Percentiles rank a stretch among this genome's conserved stretches.
Conservation (phyloP, 2,329 filamentous ascomycete genomes). For the Venturia oleaginea region DNA sequence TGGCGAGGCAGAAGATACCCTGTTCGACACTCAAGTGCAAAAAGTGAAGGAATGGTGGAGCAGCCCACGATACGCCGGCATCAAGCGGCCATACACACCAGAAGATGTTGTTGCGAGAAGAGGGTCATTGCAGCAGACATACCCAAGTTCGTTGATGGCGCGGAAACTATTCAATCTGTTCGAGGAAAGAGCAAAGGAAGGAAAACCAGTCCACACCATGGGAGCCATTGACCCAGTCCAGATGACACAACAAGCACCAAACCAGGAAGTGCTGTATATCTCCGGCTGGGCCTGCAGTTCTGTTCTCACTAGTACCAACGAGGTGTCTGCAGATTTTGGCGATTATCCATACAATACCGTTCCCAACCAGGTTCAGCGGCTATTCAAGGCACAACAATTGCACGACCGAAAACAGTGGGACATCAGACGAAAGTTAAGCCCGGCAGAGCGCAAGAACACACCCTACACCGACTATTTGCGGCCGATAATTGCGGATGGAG, state of each 20-base stretch:
- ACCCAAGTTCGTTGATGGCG: constrained; percentile 90
- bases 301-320: constrained; percentile 85
- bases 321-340: constrained; percentile 94
- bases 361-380: constrained; percentile 90
- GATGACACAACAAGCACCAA: constrained; percentile 95
- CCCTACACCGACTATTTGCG: constrained; percentile 88
- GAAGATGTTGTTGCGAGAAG: constrained; percentile 90
- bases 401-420: constrained; percentile 97
- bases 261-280: constrained; percentile 93
- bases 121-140: constrained; percentile 75
- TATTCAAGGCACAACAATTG: constrained; percentile 94
- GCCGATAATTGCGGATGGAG: constrained; percentile 91
- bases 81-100: constrained; percentile 84
- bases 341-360: constrained; percentile 99
- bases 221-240: constrained; percentile 97
- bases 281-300: constrained; percentile 98
- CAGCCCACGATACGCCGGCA: constrained; percentile 73
- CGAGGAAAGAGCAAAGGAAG: constrained; percentile 64
- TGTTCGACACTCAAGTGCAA: constrained; percentile 75
- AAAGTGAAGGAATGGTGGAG: constrained; percentile 90
- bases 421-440: constrained; percentile 63
- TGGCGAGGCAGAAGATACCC: constrained; percentile 70
- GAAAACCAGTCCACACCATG: constrained; percentile 95
- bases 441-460: constrained; percentile 62
- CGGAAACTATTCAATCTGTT: constrained; percentile 88